phyloP scores from a whole-genome alignment of 164 flowering plant species.

The Aristolochia californica region DNA sequence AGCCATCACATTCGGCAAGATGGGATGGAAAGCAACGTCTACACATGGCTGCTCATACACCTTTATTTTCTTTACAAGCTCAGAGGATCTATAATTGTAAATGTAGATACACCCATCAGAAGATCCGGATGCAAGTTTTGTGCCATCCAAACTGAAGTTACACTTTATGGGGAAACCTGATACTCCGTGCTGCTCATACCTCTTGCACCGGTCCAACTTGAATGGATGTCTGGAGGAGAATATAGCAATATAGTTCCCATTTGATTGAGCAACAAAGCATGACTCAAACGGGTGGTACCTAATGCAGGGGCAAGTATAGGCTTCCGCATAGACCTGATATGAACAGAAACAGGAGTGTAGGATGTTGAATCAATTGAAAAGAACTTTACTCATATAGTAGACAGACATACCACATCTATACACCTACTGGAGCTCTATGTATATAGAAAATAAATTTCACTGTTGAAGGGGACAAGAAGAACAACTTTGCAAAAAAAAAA shows the following conservation, averaged over 20 bases:
- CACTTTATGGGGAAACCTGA: conserved; percentile 93
- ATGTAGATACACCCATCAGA: conserved; percentile 70
- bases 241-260: conserved; percentile 82
- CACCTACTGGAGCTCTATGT: too few species aligned
- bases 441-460: neutral
- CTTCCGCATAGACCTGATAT: conserved; percentile 80
- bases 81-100: conserved; percentile 42
- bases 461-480: neutral
- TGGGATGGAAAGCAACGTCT: conserved; percentile 75
- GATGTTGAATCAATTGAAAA: neutral
- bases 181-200: conserved; percentile 81
- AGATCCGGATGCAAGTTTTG: conserved; percentile 61
- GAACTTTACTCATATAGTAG: neutral
- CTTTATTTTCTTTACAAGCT: conserved; percentile 46
- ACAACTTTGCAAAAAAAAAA: neutral
- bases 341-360: neutral
- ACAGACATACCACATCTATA: too few species aligned
- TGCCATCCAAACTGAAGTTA: conserved; percentile 68
- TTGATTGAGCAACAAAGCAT: conserved; percentile 75
- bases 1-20: conserved; percentile 59
- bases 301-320: conserved; percentile 73
- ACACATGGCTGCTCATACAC: conserved; percentile 59
- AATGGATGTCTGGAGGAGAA: conserved; percentile 72
- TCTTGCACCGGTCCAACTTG: conserved; percentile 72
- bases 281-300: conserved; percentile 69